These are phyloP conservation scores for Aspergillus indologenus DNA, from an alignment of 495 filamentous ascomycete genomes.

Conservation along the genomic window DNA sequence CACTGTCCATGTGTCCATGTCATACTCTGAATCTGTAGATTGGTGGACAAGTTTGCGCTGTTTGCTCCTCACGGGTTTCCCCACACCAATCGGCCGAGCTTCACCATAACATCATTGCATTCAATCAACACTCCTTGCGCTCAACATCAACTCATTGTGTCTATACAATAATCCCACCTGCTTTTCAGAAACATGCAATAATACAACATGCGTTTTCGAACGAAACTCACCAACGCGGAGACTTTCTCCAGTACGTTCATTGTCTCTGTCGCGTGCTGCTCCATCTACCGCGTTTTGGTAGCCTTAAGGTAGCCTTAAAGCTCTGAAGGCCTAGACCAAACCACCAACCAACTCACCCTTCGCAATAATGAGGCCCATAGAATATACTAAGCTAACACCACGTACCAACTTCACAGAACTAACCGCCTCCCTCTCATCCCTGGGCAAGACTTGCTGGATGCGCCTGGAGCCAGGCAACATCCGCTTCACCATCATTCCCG, in stretches of 20 bases:
- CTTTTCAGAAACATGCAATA: conserved; percentile 6
- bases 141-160: too few species aligned
- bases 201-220: conserved; percentile 72
- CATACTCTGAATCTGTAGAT: too few species aligned
- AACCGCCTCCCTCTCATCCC: conserved; percentile 75
- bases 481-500: conserved; percentile 92
- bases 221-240: conserved; percentile 71
- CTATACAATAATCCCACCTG: too few species aligned
- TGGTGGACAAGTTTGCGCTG: not conserved
- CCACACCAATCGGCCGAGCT: not conserved
- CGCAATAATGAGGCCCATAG: not conserved
- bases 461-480: conserved; percentile 80
- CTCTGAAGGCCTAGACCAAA: not conserved
- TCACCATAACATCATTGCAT: too few species aligned
- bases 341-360: not conserved
- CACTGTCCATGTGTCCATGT: too few species aligned
- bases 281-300: not conserved
- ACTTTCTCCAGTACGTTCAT: conserved; percentile 74
- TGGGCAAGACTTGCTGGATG: conserved; percentile 92
- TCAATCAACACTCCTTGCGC: too few species aligned
- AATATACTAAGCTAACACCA: not conserved
- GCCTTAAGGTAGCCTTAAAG: not conserved
- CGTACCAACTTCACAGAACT: conserved; percentile 55
- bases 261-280: not conserved
- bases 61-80: conserved; percentile 1